Conservation (phyloP, 257 asterid species). For the Knoxia roxburghii region DNA sequence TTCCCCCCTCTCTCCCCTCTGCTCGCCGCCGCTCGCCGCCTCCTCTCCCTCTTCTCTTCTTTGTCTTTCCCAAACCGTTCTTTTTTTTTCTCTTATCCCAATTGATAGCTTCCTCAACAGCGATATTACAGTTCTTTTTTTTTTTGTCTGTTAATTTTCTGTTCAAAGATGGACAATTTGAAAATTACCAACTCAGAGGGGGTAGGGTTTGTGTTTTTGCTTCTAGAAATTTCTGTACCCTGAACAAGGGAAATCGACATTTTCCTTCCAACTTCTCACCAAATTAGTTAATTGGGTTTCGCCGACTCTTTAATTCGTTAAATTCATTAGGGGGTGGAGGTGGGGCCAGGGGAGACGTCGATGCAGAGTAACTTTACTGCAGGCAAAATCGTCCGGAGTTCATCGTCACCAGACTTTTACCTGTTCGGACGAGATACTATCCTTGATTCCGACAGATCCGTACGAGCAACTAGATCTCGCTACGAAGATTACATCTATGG, state of each 20-base stretch:
- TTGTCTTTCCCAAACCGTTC: background rate
- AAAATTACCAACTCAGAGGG: too few relatives aligned
- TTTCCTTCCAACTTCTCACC: background rate
- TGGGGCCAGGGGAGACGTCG: slow-evolving; percentile 27
- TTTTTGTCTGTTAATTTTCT: too few relatives aligned
- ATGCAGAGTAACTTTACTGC: slow-evolving; percentile 27
- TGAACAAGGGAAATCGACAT: too few relatives aligned
- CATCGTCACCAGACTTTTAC: slow-evolving; percentile 47
- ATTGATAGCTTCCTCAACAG: background rate
- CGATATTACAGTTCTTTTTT: background rate
- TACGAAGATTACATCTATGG: slow-evolving; percentile 94
- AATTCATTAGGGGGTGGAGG: slow-evolving; percentile 1
- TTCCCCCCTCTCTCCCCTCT: too few relatives aligned
- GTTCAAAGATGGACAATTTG: too few relatives aligned
- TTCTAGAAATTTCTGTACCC: slow-evolving; percentile 3
- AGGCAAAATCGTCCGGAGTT: slow-evolving; percentile 31
- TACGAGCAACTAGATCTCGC: slow-evolving; percentile 99
- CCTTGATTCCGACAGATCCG: slow-evolving; percentile 90
- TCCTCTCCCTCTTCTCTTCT: too few relatives aligned
- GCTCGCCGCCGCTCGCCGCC: too few relatives aligned
- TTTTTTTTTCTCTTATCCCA: too few relatives aligned
- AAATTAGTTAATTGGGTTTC: too few relatives aligned
- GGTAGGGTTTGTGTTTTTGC: background rate
- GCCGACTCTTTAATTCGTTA: background rate
- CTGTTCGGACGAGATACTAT: slow-evolving; percentile 64